Evolutionary conservation across 2,329 filamentous ascomycete genomes (phyloP), one percentile per base, ranked within the genome.

Genomic region (Scorias spongiosa): DNA sequence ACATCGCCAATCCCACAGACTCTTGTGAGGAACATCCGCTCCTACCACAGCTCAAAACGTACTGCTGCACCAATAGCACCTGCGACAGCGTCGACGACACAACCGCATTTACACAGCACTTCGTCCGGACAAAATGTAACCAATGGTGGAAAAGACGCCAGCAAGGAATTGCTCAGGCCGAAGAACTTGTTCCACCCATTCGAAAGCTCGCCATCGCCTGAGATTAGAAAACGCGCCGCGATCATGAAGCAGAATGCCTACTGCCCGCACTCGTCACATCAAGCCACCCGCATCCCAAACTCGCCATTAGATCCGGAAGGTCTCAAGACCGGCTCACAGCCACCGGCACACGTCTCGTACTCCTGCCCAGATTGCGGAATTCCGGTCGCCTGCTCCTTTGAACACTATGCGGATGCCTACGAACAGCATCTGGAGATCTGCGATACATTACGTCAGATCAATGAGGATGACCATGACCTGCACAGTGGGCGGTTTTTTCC

Each of bases 341-440:
- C 85, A 9, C 82, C 89, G 0, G 79, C 80, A 12, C 86, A 94
- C 63, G 86, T 95, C 42, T 72, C 83, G 53, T 95, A 93, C 58
- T 91, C 96, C 63, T 98, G 91, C 56, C 88, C 91, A 1, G 89
- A 98, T 62, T 98, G 91, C 55, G 91, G 91, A 11, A 76, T 96
- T 37, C 88, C 93, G 0, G 80, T 94, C 6, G 93, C 91, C 60
- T 98, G 91, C 67, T 89, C 79, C 54, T 84, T 95, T 63, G 81
- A 86, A 53, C 91, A 98, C 62, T 96, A 89, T 84, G 86, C 84
- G 60, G 86, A 93, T 54, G 86, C 96, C 62, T 98, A 94, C 58
- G 89, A 96, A 64, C 75, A 80, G 14, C 91, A 98, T 63, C 63
- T 98, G 48, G 77, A 95, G 58, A 80, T 98, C 30, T 98, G 91